Conservation (phyloP, 2,329 filamentous ascomycete species). For the Hypoxylon sp. region DNA sequence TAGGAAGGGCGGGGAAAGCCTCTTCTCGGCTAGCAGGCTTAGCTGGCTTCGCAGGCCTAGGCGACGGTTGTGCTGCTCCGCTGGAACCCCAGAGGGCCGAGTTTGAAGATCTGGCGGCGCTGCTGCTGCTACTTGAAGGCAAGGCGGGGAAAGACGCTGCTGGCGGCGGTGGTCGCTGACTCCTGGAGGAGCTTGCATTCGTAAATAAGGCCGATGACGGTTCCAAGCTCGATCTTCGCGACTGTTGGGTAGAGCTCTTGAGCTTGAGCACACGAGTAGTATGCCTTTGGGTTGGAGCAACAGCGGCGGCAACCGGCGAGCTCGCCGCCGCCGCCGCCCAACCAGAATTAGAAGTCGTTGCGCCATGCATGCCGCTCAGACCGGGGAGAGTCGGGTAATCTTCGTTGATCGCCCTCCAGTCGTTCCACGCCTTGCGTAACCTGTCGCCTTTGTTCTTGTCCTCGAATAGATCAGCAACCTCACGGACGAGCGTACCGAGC, state of each 20-base stretch:
- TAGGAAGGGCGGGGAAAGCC: slow-evolving; percentile 83
- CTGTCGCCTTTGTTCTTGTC: slow-evolving; percentile 75
- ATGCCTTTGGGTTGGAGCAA: slow-evolving; percentile 55
- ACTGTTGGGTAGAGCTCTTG: slow-evolving; percentile 60
- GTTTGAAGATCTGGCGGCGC: slow-evolving; percentile 30
- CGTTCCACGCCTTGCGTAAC: slow-evolving; percentile 86
- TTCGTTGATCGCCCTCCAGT: slow-evolving; percentile 95
- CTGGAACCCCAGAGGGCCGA: slow-evolving; percentile 37
- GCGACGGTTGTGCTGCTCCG: slow-evolving; percentile 20
- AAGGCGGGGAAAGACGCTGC: slow-evolving; percentile 43
- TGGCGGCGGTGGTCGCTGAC: slow-evolving; percentile 26
- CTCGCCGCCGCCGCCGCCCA: slow-evolving; percentile 67
- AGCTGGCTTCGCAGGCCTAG: slow-evolving; percentile 27
- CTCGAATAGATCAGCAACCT: slow-evolving; percentile 92
- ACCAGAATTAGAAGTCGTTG: slow-evolving; percentile 62
- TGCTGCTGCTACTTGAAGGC: slow-evolving; percentile 30
- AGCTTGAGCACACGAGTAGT: slow-evolving; percentile 65
- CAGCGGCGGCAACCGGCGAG: slow-evolving; percentile 46
- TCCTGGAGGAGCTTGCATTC: slow-evolving; percentile 11
- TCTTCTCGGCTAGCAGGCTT: slow-evolving; percentile 56
- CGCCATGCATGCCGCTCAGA: slow-evolving; percentile 71
- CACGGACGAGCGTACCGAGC: slow-evolving; percentile 87
- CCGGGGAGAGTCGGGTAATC: slow-evolving; percentile 91
- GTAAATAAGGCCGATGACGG: slow-evolving; percentile 33
- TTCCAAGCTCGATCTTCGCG: slow-evolving; percentile 44